Evolutionary conservation across 2,329 filamentous ascomycete genomes (phyloP).

Genomic region (Dactylellina cionopaga): DNA sequence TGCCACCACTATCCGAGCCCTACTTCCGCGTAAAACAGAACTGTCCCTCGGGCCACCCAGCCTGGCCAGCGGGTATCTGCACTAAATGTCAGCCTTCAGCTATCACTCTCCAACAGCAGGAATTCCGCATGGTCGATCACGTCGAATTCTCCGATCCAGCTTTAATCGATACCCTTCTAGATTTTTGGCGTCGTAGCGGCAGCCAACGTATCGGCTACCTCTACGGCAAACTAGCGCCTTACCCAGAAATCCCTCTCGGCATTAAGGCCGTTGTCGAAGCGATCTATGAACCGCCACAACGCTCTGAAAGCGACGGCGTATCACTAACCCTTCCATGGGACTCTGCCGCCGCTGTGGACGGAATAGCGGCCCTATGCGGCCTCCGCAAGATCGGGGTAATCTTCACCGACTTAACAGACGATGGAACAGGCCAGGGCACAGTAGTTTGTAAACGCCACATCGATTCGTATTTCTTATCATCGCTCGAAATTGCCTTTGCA

Average conservation of each 20-base stretch:
- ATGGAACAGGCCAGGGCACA: constrained; percentile 80
- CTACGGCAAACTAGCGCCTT: constrained; percentile 90
- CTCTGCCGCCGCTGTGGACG: constrained; percentile 82
- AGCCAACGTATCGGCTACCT: constrained; percentile 86
- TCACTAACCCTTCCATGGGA: constrained; percentile 82
- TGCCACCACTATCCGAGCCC: constrained; percentile 91
- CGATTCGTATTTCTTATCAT: constrained; percentile 93
- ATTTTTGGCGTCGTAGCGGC: constrained; percentile 89
- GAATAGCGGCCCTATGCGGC: constrained; percentile 82
- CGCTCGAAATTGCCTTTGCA: constrained; percentile 89
- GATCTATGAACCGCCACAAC: constrained; percentile 94
- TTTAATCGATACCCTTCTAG: constrained; percentile 87
- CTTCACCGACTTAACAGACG: constrained; percentile 89
- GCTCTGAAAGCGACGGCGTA: constrained; percentile 87
- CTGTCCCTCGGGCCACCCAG: constrained; percentile 90
- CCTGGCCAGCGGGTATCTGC: constrained; percentile 96
- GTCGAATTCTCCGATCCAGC: constrained; percentile 90
- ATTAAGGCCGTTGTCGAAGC: constrained; percentile 96
- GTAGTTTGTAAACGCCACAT: constrained; percentile 95
- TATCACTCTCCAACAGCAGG: constrained; percentile 91
- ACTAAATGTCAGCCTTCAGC: constrained; percentile 98
- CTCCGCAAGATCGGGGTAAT: constrained; percentile 90
- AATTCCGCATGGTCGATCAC: constrained; percentile 96
- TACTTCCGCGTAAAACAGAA: constrained; percentile 88
- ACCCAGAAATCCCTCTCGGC: constrained; percentile 89